A percentile compares a stretch with the other conserved stretches of the same genome.
Conservation (phyloP, 306 rosid species). For the Delonix regia region DNA sequence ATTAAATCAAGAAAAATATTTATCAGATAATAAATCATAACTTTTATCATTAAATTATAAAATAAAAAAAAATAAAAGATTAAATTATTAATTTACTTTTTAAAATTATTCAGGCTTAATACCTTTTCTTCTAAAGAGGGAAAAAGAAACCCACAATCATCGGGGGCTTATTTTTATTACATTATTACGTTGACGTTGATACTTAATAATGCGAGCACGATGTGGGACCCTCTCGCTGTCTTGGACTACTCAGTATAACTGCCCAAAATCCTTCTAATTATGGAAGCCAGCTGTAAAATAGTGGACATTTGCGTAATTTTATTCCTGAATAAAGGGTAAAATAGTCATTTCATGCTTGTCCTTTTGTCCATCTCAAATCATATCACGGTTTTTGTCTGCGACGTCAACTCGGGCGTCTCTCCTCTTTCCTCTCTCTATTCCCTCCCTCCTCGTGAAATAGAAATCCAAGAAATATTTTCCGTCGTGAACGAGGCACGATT, state of each 20-base stretch:
- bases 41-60: too few relatives aligned
- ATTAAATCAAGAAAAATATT: too few relatives aligned
- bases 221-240: constrained; percentile 43
- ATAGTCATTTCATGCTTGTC: background rate
- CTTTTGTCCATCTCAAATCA: background rate
- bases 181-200: background rate
- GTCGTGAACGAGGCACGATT: constrained; percentile 1
- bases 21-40: too few relatives aligned
- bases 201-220: constrained; percentile 10
- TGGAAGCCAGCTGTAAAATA: constrained; percentile 41
- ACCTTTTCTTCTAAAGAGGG: background rate
- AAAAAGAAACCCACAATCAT: background rate
- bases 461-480: constrained; percentile 10
- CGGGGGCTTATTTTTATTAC: background rate
- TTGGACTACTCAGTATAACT: constrained; percentile 33
- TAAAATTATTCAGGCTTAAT: too few relatives aligned
- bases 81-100: too few relatives aligned
- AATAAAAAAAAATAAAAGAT: too few relatives aligned
- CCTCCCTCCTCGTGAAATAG: constrained; percentile 20
- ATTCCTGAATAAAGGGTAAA: background rate
- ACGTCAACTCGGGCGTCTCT: background rate
- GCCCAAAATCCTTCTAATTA: constrained; percentile 9
- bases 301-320: constrained; percentile 28
- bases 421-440: background rate
- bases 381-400: background rate